Conservation (phyloP, 169 alveolate genomes). For the Amoebophrya sp. region DNA sequence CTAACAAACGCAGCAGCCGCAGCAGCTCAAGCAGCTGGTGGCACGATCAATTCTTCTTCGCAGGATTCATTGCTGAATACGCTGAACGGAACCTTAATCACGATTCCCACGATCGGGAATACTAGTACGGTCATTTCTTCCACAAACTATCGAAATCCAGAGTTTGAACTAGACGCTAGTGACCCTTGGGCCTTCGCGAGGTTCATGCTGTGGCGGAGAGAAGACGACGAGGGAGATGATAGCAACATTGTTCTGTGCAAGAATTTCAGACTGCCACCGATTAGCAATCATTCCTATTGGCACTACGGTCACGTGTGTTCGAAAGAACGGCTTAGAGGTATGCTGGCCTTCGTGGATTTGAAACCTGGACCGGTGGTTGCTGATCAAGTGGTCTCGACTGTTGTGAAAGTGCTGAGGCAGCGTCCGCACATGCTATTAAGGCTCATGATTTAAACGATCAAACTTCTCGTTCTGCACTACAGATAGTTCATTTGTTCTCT, state of each 20-base stretch:
- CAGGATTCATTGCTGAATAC: too few species aligned
- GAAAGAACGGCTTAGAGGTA: neutral
- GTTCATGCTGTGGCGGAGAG: neutral
- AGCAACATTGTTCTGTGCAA: constrained; percentile 8
- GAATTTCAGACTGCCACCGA: neutral
- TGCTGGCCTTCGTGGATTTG: neutral
- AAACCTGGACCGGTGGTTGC: neutral
- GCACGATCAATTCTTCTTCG: too few species aligned
- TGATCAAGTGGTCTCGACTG: neutral
- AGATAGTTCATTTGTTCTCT: too few species aligned
- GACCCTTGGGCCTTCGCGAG: neutral
- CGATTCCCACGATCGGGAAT: too few species aligned
- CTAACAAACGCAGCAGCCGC: too few species aligned
- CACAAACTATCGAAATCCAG: neutral
- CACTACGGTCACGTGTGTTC: constrained; percentile 23
- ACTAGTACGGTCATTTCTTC: neutral
- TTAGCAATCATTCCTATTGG: neutral
- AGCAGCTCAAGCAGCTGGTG: too few species aligned
- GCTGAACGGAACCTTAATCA: too few species aligned
- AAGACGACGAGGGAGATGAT: neutral
- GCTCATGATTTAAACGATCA: too few species aligned
- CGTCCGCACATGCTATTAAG: neutral
- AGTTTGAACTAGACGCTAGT: neutral
- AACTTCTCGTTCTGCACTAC: too few species aligned
- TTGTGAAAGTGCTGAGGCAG: neutral